Conservation (phyloP, 164 flowering plant genomes). For the Magnolia officinalis region DNA sequence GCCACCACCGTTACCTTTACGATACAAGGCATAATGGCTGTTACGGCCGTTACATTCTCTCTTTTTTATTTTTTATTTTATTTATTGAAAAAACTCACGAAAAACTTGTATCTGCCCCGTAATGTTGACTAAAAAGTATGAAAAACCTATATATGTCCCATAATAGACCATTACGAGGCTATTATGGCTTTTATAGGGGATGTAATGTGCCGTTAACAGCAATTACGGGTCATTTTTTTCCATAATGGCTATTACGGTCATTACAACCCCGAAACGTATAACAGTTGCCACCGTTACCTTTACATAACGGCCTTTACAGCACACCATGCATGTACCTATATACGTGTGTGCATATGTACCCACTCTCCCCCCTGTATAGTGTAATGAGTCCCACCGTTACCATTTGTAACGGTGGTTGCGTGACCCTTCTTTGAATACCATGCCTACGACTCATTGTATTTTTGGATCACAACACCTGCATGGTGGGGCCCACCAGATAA, state of each 20-base stretch:
- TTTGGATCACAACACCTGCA: background rate
- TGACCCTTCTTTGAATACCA: background rate
- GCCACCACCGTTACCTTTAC: background rate
- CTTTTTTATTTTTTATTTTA: too few relatives aligned
- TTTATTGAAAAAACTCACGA: too few relatives aligned
- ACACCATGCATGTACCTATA: background rate
- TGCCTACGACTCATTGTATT: background rate
- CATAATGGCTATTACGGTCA: background rate
- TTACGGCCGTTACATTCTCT: background rate
- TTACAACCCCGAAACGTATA: background rate
- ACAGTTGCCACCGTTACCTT: too few relatives aligned
- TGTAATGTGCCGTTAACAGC: too few relatives aligned
- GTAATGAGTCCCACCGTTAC: background rate
- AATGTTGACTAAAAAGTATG: too few relatives aligned
- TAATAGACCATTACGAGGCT: too few relatives aligned
- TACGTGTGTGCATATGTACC: background rate
- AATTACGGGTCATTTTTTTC: too few relatives aligned
- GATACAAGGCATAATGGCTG: background rate
- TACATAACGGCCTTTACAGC: too few relatives aligned
- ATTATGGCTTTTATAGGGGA: too few relatives aligned
- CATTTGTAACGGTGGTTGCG: background rate
- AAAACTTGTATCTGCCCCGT: too few relatives aligned
- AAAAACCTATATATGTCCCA: too few relatives aligned
- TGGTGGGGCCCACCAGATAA: background rate
- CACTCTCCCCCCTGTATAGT: background rate